Evolutionary conservation across 345 rosid species (phyloP), one percentile per base, ranked within the genome.

Genomic region (Aquilaria sinensis): DNA sequence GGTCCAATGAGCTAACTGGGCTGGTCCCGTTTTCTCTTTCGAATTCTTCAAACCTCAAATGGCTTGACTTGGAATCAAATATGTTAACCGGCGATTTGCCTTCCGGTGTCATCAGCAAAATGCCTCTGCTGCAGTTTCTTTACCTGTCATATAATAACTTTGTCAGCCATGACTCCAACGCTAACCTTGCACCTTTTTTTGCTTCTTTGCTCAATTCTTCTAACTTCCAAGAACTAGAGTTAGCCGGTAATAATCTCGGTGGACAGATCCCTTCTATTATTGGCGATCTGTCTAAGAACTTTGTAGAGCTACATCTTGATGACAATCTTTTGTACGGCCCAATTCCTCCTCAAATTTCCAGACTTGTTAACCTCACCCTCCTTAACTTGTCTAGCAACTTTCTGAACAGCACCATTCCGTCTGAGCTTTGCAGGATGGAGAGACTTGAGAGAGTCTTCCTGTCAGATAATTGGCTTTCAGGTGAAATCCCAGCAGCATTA

Each of bases 51-150:
- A 85, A 78, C 51, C 85, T 93, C 54, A 46, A 70, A 73, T 93
- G 98, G 98, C 78, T 93, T 1, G 97, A 93, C 58, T 59, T 90
- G 70, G 99, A 83, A 51, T 86, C 88, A 11, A 94, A 94, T 55
- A 60, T 64, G 58, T 75, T 94, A 46, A 75, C 61, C 12, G 96
- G 99, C 41, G 96, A 86, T 64, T 66, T 90, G 70, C 99, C 96
- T 56, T 75, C 86, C 2, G 74, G 70, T 45, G 79, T 88, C 59
- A 50, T 90, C 51, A 67, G 72, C 41, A 75, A 78, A 56, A 75
- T 88, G 92, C 81, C 85, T 5, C 69, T 67, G 12, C 72, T 94
- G 72, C 90, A 88, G 74, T 81, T 74, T 70, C 95, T 93, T 56
- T 90, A 84, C 66, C 80, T 93, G 70, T 93, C 97, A 54, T 83